These are phyloP conservation scores for Nitzschia palea DNA, from an alignment of 108 stramenopile genomes.

Conservation along the genomic window DNA sequence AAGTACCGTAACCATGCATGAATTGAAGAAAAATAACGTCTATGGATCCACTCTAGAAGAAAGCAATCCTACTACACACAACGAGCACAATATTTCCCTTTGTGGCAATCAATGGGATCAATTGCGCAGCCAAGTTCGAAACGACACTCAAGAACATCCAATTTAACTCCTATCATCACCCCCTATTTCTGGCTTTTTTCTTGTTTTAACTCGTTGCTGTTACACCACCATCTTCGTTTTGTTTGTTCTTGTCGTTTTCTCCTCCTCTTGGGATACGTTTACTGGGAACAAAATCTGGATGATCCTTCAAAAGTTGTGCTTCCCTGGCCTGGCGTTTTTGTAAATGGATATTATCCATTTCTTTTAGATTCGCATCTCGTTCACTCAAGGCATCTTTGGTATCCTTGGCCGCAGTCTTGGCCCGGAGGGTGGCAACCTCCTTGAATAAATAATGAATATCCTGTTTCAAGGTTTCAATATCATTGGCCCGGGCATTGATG, in stretches of 20 bases:
- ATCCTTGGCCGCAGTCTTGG: background rate
- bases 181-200: too few species aligned
- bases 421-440: background rate
- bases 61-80: too few species aligned
- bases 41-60: too few species aligned
- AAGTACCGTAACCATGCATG: too few species aligned
- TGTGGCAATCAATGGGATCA: too few species aligned
- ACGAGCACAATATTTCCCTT: too few species aligned
- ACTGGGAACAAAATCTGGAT: conserved; percentile 32
- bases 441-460: conserved; percentile 13
- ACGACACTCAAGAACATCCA: too few species aligned
- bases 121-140: too few species aligned
- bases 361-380: conserved; percentile 11
- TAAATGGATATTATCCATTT: conserved; percentile 26
- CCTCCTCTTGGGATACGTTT: background rate
- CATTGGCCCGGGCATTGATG: background rate
- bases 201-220: background rate
- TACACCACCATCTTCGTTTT: background rate
- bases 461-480: conserved; percentile 25
- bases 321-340: conserved; percentile 20
- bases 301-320: conserved; percentile 23
- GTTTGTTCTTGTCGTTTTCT: background rate
- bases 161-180: too few species aligned
- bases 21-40: too few species aligned
- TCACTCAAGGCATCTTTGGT: background rate